Evolutionary conservation across 1,139 yeast genomes (phyloP).

Genomic region (Scheffersomyces insectosa): DNA sequence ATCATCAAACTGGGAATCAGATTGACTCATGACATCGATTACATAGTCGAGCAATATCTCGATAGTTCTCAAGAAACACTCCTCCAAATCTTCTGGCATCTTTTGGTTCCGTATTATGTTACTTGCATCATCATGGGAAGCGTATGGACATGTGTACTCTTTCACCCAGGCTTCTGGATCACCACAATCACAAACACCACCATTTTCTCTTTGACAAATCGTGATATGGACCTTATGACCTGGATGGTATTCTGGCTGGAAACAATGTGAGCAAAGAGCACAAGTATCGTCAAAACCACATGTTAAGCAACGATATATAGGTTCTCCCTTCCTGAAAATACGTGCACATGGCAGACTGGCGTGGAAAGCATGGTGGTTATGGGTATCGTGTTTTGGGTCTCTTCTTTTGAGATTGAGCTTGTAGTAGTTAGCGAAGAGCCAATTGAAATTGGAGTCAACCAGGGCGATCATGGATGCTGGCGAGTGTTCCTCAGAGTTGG

Average conservation of each 20-base stretch:
- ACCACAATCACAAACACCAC: conserved; percentile 80
- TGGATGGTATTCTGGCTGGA: conserved; percentile 63
- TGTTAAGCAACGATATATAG: conserved; percentile 78
- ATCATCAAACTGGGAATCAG: conserved; percentile 39
- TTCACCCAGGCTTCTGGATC: conserved; percentile 61
- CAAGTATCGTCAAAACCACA: conserved; percentile 87
- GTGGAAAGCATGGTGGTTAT: conserved; percentile 51
- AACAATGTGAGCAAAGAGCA: conserved; percentile 82
- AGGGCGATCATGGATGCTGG: conserved; percentile 14
- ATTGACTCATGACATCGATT: conserved; percentile 64
- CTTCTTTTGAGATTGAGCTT: conserved; percentile 19
- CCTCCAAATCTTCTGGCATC: conserved; percentile 36
- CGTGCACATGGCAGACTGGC: conserved; percentile 75
- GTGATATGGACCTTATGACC: conserved; percentile 78
- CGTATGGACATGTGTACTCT: conserved; percentile 32
- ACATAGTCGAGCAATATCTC: conserved; percentile 67
- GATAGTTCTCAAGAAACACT: conserved; percentile 44
- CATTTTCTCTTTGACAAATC: conserved; percentile 77
- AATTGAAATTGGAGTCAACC: conserved; percentile 36
- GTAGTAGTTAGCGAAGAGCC: conserved; percentile 37
- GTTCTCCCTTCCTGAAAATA: conserved; percentile 80
- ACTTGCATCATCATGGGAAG: conserved; percentile 7
- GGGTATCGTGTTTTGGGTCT: conserved; percentile 24
- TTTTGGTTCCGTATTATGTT: conserved; percentile 10
- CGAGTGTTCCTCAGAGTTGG: conserved; percentile 7